These are phyloP conservation scores for Pseudopithomyces chartarum DNA, from an alignment of 2,329 filamentous ascomycete species.

Conservation along the genomic window DNA sequence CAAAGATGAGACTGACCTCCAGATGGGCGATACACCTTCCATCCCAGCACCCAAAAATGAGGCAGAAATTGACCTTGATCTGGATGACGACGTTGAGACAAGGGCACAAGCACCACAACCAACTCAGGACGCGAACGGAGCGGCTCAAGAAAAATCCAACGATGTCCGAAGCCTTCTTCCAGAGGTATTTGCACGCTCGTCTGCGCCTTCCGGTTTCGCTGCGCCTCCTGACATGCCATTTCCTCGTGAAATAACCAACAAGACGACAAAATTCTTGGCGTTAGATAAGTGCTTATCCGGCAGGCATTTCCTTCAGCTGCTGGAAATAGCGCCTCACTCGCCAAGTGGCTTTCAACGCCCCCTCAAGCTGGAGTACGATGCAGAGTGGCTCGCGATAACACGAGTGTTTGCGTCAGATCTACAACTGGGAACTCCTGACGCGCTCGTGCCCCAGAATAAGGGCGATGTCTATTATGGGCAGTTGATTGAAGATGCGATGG, in stretches of 20 bases:
- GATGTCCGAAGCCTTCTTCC: conserved; percentile 76
- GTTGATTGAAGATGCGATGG: conserved; percentile 70
- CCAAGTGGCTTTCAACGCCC: conserved; percentile 48
- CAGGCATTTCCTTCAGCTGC: conserved; percentile 80
- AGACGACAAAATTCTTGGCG: conserved; percentile 79
- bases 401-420: conserved; percentile 72
- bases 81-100: conserved; percentile 41
- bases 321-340: conserved; percentile 52
- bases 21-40: conserved; percentile 57
- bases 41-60: conserved; percentile 16
- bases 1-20: conserved; percentile 67
- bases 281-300: conserved; percentile 88
- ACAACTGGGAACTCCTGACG: conserved; percentile 61
- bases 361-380: conserved; percentile 77
- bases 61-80: conserved; percentile 47
- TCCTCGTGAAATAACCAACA: conserved; percentile 77
- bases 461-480: conserved; percentile 71
- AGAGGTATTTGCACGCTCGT: conserved; percentile 65
- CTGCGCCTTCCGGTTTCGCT: conserved; percentile 13
- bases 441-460: conserved; percentile 61
- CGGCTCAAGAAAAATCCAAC: conserved; percentile 57
- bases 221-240: conserved; percentile 55
- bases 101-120: conserved; percentile 4
- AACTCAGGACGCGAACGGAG: not conserved
- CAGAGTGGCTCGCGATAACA: conserved; percentile 94